Base-by-base conservation (phyloP, 129 eudicot genomes). In the Saposhnikovia divaricata region DNA sequence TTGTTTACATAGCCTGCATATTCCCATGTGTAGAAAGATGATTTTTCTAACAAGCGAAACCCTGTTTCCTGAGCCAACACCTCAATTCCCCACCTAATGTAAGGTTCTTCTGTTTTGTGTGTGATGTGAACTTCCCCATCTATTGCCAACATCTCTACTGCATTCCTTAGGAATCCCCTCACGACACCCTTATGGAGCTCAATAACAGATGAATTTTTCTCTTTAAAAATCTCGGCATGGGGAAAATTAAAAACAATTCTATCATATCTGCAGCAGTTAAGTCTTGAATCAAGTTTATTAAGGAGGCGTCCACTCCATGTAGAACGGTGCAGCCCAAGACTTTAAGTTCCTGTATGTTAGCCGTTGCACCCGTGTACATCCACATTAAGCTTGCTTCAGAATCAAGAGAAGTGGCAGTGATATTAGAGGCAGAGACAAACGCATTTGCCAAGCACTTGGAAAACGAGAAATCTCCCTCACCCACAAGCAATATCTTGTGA, bases 391-490 rank as follows among this genome's bases (percentile, higher is more conserved):
- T 72, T 19, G 6, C 50, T 61, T 71, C 5, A 59, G 85, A 79
- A 61, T 86, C 85, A 50, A 86, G 77, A 78, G 88, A 88, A 15
- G 96, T 85, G 45, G 92, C 88, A 47, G 84, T 81, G 12, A 88
- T 91, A 80, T 91, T 87, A 18, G 77, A 27, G 38, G 92, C 93
- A 50, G 84, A 74, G 4, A 86, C 85, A 57, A 89, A 91, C 10
- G 88, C 89, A 18, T 12, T 61, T 25, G 96, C 89, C 34, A 91
- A 81, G 39, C 82, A 78, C 18, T 88, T 79, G 23, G 93, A 80
- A 43, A 91, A 91, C 15, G 96, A 88, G 83, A 91, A 87, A 75
- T 88, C 96, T 18, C 96, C 96, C 37, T 91, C 93, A 0, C 93
- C 91, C 37, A 91, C 91, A 37, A 91, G 68, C 61, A 88, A 83